Conservation (phyloP, 257 asterid species). For the Anisodus acutangulus region DNA sequence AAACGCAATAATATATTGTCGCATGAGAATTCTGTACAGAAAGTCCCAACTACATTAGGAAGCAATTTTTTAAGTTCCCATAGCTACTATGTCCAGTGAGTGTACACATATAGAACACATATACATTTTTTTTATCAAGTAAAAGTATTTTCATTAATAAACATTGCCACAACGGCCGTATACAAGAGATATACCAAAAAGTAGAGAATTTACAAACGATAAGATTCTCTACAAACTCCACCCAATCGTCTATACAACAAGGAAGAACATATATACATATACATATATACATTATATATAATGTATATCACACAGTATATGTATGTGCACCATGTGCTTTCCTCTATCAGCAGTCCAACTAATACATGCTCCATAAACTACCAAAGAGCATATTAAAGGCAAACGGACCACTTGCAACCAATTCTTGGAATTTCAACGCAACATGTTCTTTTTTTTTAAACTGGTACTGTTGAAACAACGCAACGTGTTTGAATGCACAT, state of each 20-base stretch:
- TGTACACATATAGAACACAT: not conserved
- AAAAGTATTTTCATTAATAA: too few relatives aligned
- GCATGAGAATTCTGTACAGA: constrained; percentile 4
- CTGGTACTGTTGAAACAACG: not conserved
- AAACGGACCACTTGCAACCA: not conserved
- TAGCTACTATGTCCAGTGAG: constrained; percentile 3
- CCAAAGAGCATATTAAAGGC: not conserved
- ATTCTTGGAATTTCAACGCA: constrained; percentile 11
- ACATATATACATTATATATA: not conserved
- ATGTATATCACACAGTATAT: not conserved
- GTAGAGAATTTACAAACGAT: too few relatives aligned
- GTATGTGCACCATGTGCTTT: not conserved
- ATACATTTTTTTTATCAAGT: not conserved
- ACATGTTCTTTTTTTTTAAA: too few relatives aligned
- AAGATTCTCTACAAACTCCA: too few relatives aligned
- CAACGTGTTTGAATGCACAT: not conserved
- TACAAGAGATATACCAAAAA: too few relatives aligned
- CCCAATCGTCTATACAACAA: too few relatives aligned
- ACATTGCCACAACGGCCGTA: too few relatives aligned
- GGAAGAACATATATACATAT: not conserved
- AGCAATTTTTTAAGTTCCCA: not conserved
- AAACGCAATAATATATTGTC: constrained; percentile 25
- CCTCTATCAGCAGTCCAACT: constrained; percentile 10
- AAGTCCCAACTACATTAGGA: constrained; percentile 16
- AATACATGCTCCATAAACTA: constrained; percentile 14